Conservation (phyloP, 345 rosid genomes). For the Citrus medica region DNA sequence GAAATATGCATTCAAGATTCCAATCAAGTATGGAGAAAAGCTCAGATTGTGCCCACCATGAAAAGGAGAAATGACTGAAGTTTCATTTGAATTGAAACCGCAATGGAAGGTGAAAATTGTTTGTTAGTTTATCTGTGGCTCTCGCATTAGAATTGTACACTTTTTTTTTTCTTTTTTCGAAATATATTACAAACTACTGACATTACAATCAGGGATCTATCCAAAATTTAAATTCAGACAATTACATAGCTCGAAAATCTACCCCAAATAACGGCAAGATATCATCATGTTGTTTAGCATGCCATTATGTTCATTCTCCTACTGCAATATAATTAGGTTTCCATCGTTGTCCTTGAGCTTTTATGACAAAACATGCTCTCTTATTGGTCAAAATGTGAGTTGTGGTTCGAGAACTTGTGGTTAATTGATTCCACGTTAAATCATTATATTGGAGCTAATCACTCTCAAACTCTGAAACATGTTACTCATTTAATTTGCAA, state of each 20-base stretch:
- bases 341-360: slow-evolving; percentile 19
- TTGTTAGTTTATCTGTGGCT: too few relatives aligned
- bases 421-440: too few relatives aligned
- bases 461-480: neutral
- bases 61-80: neutral
- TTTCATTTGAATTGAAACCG: neutral
- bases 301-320: neutral
- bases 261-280: neutral
- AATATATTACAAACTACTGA: too few relatives aligned
- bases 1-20: neutral
- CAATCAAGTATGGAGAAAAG: neutral
- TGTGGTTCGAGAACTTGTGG: slow-evolving; percentile 1
- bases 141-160: too few relatives aligned
- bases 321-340: slow-evolving; percentile 12
- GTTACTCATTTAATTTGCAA: neutral
- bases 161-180: too few relatives aligned
- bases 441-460: too few relatives aligned
- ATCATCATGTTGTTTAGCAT: neutral
- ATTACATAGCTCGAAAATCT: too few relatives aligned
- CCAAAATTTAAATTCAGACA: too few relatives aligned
- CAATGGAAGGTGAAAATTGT: neutral
- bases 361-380: neutral
- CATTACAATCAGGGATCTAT: neutral
- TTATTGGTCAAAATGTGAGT: neutral
- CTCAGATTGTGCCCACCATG: neutral